Base-by-base conservation (phyloP, 1,139 yeast species). In the Yamadazyma atmosphaerica region DNA sequence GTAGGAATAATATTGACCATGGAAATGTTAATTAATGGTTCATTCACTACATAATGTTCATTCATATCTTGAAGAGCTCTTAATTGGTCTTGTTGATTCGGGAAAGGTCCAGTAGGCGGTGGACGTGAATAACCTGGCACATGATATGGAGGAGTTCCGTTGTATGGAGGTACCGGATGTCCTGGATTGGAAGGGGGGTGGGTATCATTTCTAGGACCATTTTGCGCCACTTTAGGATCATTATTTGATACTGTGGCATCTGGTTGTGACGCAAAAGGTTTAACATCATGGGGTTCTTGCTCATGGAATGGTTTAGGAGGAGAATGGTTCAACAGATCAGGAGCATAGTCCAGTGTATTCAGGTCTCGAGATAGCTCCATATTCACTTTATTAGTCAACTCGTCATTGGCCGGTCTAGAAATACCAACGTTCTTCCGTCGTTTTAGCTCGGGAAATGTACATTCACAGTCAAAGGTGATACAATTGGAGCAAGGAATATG, bases 401-500 rank as follows among this genome's bases (percentile, higher is more conserved):
- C 31, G 16, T 39, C 42, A 25, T 39, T 39, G 13, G 30, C 12
- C 4, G 42, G 30, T 23, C 11, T 23, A 11, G 26, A 8, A 4
- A 11, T 7, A 23, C 5, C 5, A 7, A n/a, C 19, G 15, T 32
- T 24, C n/a, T 21, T 21, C 14, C 34, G 24, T 14, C 28, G 18
- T 19, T 27, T 35, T 18, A 27, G 11, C 14, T 27, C 18, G 11
- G 88, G 87, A 35, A 82, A 68, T 26, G 68, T 65, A 61, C 90
- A 83, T 45, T 81, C 88, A 56, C 87, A 81, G 2, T 86, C 86
- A 61, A 83, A 83, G 1, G 89, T 85, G 35, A 81, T 74, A 55
- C 90, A 83, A 57, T 83, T 83, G 23, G 89, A 81, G 55, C 90
- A 83, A 2, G 90, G 90, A 50, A 81, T 79, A 50, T 82, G 86